phyloP scores from a whole-genome alignment of 768 basidiomycete species.

The Imleria badia region DNA sequence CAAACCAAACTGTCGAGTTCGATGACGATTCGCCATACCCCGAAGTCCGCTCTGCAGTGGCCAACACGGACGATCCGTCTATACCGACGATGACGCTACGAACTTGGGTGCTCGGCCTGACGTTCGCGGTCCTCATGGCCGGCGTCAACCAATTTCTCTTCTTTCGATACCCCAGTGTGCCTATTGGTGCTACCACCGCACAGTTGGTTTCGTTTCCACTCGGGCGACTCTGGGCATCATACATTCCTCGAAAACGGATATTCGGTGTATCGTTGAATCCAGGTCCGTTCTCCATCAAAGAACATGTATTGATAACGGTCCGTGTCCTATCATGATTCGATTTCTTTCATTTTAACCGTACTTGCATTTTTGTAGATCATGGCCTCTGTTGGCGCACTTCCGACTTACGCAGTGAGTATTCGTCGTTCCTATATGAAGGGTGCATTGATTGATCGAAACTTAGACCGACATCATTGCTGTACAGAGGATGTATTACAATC shows the following conservation, averaged over 20 bases:
- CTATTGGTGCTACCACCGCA: conserved; percentile 62
- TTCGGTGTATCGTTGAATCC: conserved; percentile 68
- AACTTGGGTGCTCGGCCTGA: neutral
- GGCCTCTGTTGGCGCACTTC: neutral
- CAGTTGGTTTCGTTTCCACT: conserved; percentile 72
- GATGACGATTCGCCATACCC: neutral
- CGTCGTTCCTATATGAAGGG: neutral
- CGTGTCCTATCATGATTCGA: neutral
- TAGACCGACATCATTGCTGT: conserved; percentile 74
- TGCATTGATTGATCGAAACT: neutral
- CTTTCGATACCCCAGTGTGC: conserved; percentile 71
- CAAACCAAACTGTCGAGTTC: neutral
- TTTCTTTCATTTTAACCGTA: neutral
- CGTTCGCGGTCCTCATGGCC: neutral
- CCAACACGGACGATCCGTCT: conserved; percentile 3
- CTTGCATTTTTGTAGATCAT: neutral
- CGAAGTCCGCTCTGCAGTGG: conserved; percentile 2
- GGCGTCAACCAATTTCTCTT: conserved; percentile 58
- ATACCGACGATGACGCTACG: conserved; percentile 1
- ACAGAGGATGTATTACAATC: conserved; percentile 70
- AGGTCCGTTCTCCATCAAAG: conserved; percentile 75
- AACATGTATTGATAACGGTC: conserved; percentile 59
- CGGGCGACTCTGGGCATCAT: conserved; percentile 55
- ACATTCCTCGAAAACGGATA: conserved; percentile 53
- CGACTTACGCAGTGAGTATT: neutral